These are phyloP conservation scores for Fallopia convolvulus DNA, from an alignment of 148 eudicot genomes.

Conservation along the genomic window DNA sequence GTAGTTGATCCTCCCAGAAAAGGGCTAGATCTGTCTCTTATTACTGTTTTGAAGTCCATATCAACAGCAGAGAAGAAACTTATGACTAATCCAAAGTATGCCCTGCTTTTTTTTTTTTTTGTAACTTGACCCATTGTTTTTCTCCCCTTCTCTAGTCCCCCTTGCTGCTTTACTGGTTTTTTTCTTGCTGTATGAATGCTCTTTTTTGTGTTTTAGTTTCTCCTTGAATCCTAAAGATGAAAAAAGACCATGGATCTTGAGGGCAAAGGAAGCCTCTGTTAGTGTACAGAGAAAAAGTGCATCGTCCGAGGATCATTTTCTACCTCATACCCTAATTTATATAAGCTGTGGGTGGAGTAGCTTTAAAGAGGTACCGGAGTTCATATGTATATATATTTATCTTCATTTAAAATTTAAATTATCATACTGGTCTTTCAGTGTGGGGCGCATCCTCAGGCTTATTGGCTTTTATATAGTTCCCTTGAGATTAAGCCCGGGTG, in stretches of 20 bases:
- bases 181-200: neutral
- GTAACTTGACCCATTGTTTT: neutral
- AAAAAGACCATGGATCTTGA: slow-evolving; percentile 92
- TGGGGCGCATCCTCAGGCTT: no score
- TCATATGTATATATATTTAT: neutral
- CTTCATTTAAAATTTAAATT: neutral
- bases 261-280: slow-evolving; percentile 76
- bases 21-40: slow-evolving; percentile 73
- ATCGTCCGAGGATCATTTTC: slow-evolving; percentile 41
- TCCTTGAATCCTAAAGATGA: slow-evolving; percentile 50
- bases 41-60: slow-evolving; percentile 44
- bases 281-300: slow-evolving; percentile 39
- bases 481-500: no score
- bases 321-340: slow-evolving; percentile 83
- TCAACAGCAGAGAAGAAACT: slow-evolving; percentile 42
- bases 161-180: neutral
- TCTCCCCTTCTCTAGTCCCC: neutral
- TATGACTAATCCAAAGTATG: slow-evolving; percentile 40
- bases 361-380: slow-evolving; percentile 65
- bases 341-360: slow-evolving; percentile 98
- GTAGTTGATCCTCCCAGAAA: slow-evolving; percentile 99
- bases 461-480: no score
- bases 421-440: neutral
- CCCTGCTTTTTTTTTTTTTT: neutral
- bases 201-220: slow-evolving; percentile 29